Evolutionary conservation across 2,329 filamentous ascomycete species (phyloP).

Genomic region (Aspergillus tamarii): DNA sequence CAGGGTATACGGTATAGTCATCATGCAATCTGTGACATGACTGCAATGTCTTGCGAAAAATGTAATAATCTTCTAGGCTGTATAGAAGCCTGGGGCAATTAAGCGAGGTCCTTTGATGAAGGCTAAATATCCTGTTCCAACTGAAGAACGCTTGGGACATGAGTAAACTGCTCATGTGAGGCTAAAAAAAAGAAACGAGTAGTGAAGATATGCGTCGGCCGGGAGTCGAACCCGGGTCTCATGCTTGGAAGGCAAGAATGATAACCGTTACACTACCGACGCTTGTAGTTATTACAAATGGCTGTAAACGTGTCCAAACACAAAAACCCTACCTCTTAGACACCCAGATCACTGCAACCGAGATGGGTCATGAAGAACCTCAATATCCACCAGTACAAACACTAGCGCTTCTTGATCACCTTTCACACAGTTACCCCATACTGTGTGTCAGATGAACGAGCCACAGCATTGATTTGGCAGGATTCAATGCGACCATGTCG

Average conservation of each 20-base stretch:
- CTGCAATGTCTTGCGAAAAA: too few relatives aligned
- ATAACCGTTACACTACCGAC: background rate
- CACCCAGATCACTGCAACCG: too few relatives aligned
- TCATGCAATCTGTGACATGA: too few relatives aligned
- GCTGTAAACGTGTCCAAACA: too few relatives aligned
- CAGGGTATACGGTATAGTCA: too few relatives aligned
- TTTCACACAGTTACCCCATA: background rate
- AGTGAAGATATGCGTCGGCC: background rate
- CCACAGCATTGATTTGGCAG: background rate
- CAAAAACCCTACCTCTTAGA: too few relatives aligned
- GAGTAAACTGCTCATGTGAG: background rate
- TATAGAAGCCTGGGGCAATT: too few relatives aligned
- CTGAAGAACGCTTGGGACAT: background rate
- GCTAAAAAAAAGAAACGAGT: background rate
- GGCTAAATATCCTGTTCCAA: too few relatives aligned
- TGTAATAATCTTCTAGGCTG: too few relatives aligned
- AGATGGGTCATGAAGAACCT: too few relatives aligned
- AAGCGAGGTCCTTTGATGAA: too few relatives aligned
- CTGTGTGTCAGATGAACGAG: background rate
- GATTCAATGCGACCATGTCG: background rate
- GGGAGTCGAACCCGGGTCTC: background rate
- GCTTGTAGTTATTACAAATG: background rate
- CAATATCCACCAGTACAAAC: background rate
- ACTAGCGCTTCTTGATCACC: background rate
- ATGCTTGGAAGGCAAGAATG: background rate